These are phyloP conservation scores for Poterioochromonas sp. DNA, from an alignment of 352 stramenopile species.

Conservation along the genomic window DNA sequence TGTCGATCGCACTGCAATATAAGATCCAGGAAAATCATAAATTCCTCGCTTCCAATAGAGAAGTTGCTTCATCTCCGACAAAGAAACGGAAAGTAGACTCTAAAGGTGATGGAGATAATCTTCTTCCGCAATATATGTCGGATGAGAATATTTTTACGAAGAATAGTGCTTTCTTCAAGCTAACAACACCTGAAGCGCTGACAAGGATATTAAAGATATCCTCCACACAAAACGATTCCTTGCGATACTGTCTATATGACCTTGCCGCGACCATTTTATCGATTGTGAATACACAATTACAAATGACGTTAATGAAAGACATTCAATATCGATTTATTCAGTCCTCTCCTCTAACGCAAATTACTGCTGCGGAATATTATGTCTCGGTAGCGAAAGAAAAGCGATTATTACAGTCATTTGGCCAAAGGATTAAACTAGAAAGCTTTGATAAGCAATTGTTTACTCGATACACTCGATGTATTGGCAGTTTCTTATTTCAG, in stretches of 20 bases:
- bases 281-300: not conserved
- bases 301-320: not conserved
- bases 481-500: not conserved
- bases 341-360: no score
- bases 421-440: not conserved
- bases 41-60: no score
- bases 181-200: not conserved
- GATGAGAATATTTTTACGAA: no score
- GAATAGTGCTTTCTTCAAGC: not conserved
- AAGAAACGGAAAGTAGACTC: no score
- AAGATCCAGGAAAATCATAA: not conserved
- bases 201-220: not conserved
- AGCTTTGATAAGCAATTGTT: not conserved
- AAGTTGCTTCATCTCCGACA: no score
- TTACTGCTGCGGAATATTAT: not conserved
- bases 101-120: no score
- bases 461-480: not conserved
- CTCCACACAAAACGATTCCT: not conserved
- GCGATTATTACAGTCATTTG: not conserved
- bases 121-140: no score
- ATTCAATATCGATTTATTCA: not conserved
- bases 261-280: not conserved
- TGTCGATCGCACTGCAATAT: not conserved
- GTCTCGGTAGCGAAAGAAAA: slow-evolving; percentile 4
- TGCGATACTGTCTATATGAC: not conserved